Conservation (phyloP, 1,139 yeast genomes). For the Pichia sp. region DNA sequence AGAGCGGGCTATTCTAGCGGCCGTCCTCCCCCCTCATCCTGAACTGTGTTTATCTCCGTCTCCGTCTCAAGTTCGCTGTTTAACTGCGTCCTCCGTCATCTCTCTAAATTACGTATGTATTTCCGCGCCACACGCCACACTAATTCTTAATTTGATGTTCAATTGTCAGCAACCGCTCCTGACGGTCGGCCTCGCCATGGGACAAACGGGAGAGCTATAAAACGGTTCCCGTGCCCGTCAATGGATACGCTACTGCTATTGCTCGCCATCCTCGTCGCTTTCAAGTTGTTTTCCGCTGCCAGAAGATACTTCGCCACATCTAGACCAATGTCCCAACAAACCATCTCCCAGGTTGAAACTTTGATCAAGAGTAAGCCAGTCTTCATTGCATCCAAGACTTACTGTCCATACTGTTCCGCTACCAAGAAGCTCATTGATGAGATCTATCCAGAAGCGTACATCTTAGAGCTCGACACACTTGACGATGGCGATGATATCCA, state of each 20-base stretch:
- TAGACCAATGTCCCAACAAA: slow-evolving; percentile 37
- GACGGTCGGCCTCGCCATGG: too few species aligned
- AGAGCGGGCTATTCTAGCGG: slow-evolving; percentile 68
- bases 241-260: neutral
- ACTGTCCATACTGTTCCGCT: slow-evolving; percentile 68
- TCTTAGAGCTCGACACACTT: slow-evolving; percentile 57
- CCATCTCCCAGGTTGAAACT: slow-evolving; percentile 50
- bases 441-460: slow-evolving; percentile 46
- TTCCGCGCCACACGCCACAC: too few species aligned
- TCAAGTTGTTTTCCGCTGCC: slow-evolving; percentile 23
- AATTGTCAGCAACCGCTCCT: too few species aligned
- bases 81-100: too few species aligned
- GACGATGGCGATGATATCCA: slow-evolving; percentile 66
- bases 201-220: too few species aligned
- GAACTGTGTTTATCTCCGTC: too few species aligned
- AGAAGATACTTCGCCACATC: slow-evolving; percentile 20
- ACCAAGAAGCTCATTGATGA: slow-evolving; percentile 52
- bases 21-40: too few species aligned
- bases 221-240: too few species aligned
- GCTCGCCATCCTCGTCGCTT: slow-evolving; percentile 4
- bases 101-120: too few species aligned
- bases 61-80: too few species aligned
- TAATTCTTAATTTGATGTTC: too few species aligned
- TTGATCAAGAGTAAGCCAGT: slow-evolving; percentile 62
- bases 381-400: slow-evolving; percentile 78